Evolutionary conservation across 371 early-diverging fungal species (phyloP), one percentile per base, ranked within the genome.

Genomic region (Lichtheimia corymbifera): DNA sequence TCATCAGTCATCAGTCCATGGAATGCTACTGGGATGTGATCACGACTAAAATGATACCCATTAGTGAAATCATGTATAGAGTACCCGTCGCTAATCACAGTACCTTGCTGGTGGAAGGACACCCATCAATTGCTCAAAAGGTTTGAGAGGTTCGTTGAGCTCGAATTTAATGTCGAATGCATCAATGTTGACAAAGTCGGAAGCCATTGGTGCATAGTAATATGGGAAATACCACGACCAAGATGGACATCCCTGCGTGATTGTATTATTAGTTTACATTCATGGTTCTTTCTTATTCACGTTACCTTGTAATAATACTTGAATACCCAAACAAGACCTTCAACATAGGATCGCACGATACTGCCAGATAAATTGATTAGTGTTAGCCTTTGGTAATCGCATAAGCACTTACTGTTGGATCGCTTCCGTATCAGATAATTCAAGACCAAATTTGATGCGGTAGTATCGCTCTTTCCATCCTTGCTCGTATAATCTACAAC

Each of bases 181-280:
- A 50, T 76, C 89, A 64, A 93, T 85, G 64, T 91, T 88, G 45
- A 86, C 80, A 70, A 99, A 93, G 74, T 97, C 97, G 5, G 89
- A 87, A 3, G 94, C 93, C 79, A 96, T 93, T 12, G 99, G 99
- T 18, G 99, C 94, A 76, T 97, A 99, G 76, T 99, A 95, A 74
- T 93, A 95, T 3, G 99, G 99, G 72, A 93, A 99, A 80, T 90
- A 99, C 97, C 98, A 99, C 40, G 92, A 88, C 99, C 99, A 99
- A 20, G 96, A 94, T 13, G 89, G 93, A 61, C 92, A 91, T 18
- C 98, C 88, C 68, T 74, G 35, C 43, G 28, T 24, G 50, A 42
- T 59, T 12, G 13, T 15, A 55, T 20, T 9, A 45, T 22, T 17
- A 18, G n/a, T 2, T 50, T 24, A 11, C 18, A 56, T 52, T 40